Evolutionary conservation across 2,329 filamentous ascomycete species (phyloP), one percentile per base, ranked within the genome.

Genomic region (Aschersonia sp.): DNA sequence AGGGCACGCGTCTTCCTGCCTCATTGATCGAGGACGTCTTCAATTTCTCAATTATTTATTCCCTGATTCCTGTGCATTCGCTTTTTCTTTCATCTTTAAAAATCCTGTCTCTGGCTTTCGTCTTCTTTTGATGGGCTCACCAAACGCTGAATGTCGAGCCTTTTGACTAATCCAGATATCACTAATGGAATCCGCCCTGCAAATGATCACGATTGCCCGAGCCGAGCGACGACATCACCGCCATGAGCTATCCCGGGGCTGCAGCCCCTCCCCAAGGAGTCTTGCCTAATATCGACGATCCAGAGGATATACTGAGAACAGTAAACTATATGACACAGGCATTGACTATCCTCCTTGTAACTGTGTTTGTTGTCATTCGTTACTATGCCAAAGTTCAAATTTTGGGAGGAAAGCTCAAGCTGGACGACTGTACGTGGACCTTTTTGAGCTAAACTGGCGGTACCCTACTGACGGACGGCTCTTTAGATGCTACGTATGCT

Each of bases 381-480:
- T 30, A 55, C 14, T 61, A 57, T 40, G 52, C 58, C 10, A 61
- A 61, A 45, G 35, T 37, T 5, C 55, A 37, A 30, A 45, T 57
- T 14, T 43, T 52, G 39, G 46, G 49, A 37, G 47, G 54, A 29
- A n/a, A 47, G 10, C 37, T 54, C 45, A 52, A 49, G 32, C 42
- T 44, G 5, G 60, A 62, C 12, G 60, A 62, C 33, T 61, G 59
- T 62, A 50, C 48, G 59, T 51, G 8, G 35, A 12, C 12, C 12
- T 22, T 22, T 22, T 2, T 22, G 22, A 22, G 22, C 22, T 2
- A 3, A 22, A 22, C 22, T 22, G 2, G 22, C 3, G 22, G 2
- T 22, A 22, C 22, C 22, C 22, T 22, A 22, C 22, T 22, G 22
- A 22, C 22, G 22, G 22, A 22, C 22, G 4, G 22, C 22, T 22